Conservation (phyloP, 495 filamentous ascomycete species). For the Xanthoparmelia taractica region DNA sequence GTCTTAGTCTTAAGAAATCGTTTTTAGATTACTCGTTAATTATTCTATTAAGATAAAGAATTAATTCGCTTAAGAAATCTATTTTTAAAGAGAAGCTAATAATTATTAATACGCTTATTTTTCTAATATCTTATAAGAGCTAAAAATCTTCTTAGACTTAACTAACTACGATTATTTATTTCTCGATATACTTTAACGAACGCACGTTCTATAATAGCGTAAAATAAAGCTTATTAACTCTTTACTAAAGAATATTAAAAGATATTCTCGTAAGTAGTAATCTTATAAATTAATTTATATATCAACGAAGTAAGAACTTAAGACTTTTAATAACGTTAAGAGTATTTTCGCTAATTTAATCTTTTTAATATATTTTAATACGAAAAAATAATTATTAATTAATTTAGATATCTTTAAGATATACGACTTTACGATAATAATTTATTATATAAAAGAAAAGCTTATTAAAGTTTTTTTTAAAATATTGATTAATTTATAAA, state of each 20-base stretch:
- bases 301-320: not conserved
- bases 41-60: not conserved
- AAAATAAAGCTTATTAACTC: not conserved
- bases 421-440: not conserved
- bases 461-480: not conserved
- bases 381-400: no score
- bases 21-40: not conserved
- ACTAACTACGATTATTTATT: not conserved
- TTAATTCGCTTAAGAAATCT: not conserved
- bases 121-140: not conserved
- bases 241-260: not conserved
- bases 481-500: not conserved
- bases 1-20: not conserved
- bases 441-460: slow-evolving; percentile 6
- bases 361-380: slow-evolving; percentile 9
- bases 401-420: slow-evolving; percentile 12
- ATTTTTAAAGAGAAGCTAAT: not conserved
- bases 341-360: not conserved
- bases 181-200: not conserved
- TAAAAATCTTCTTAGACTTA: not conserved
- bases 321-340: not conserved
- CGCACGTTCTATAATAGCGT: not conserved
- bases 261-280: not conserved
- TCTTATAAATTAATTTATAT: not conserved
- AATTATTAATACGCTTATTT: not conserved